A percentile compares a stretch with the other conserved stretches of the same genome.
Conservation (phyloP, 345 rosid genomes). For the Lepidium sativum region DNA sequence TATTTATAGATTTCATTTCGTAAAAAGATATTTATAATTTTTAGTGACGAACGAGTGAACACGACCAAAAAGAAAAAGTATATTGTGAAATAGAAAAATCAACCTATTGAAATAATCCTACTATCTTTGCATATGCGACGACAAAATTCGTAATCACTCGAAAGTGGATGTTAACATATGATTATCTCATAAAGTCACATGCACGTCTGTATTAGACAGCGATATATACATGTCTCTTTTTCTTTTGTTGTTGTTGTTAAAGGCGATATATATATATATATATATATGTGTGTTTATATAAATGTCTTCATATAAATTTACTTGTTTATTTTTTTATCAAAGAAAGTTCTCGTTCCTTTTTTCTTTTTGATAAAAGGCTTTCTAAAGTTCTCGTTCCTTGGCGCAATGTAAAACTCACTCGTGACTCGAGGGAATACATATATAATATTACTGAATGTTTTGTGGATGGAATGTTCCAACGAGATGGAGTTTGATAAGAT, state of each 20-base stretch:
- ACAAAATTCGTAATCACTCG: conserved; percentile 17
- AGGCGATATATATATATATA: too few relatives aligned
- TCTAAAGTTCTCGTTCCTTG: neutral
- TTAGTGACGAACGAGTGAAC: neutral
- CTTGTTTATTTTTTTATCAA: neutral
- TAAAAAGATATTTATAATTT: neutral
- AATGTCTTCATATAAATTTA: neutral
- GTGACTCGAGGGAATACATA: too few relatives aligned
- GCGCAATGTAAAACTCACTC: neutral
- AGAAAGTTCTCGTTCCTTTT: neutral
- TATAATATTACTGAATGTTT: too few relatives aligned
- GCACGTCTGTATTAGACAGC: conserved; percentile 17
- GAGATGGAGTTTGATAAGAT: too few relatives aligned
- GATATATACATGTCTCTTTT: neutral
- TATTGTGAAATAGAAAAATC: neutral
- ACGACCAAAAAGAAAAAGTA: neutral
- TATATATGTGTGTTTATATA: too few relatives aligned
- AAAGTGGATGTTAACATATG: conserved; percentile 17
- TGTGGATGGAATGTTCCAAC: too few relatives aligned
- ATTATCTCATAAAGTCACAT: conserved; percentile 11
- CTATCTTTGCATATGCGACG: conserved; percentile 8
- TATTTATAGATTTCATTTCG: too few relatives aligned
- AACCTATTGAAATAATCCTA: neutral
- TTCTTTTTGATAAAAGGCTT: too few relatives aligned
- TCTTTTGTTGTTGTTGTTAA: too few relatives aligned